These are phyloP conservation scores for Raphanus hybrid DNA, from an alignment of 441 rosid species.

Conservation along the genomic window DNA sequence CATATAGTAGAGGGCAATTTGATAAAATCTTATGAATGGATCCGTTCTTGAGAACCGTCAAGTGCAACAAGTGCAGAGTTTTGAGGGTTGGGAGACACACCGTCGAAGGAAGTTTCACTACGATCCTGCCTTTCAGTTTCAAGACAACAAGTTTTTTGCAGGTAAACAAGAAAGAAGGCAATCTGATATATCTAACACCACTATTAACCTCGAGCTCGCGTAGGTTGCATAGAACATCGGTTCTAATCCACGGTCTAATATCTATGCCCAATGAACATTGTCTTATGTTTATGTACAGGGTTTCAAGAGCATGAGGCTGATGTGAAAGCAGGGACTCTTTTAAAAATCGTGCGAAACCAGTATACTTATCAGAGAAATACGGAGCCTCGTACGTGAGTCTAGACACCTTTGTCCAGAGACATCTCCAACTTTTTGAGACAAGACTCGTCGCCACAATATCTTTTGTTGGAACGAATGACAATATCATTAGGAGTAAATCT, in stretches of 20 bases:
- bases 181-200: background rate
- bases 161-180: background rate
- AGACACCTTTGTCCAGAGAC: conserved; percentile 10
- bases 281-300: background rate
- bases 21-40: background rate
- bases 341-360: background rate
- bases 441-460: conserved; percentile 9
- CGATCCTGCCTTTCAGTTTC: background rate
- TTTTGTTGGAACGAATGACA: conserved; percentile 13
- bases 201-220: background rate
- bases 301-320: conserved; percentile 1
- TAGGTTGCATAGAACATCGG: background rate
- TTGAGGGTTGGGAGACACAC: background rate
- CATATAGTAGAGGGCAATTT: background rate
- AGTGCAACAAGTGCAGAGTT: background rate
- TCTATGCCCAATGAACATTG: background rate
- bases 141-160: background rate
- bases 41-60: background rate
- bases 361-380: background rate
- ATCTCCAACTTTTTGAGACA: conserved; percentile 18
- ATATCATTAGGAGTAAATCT: background rate
- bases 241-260: background rate
- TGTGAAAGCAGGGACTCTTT: background rate
- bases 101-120: background rate
- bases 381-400: background rate